Conservation (phyloP, 176 grass and related monocot species). For the Raddia guianensis region DNA sequence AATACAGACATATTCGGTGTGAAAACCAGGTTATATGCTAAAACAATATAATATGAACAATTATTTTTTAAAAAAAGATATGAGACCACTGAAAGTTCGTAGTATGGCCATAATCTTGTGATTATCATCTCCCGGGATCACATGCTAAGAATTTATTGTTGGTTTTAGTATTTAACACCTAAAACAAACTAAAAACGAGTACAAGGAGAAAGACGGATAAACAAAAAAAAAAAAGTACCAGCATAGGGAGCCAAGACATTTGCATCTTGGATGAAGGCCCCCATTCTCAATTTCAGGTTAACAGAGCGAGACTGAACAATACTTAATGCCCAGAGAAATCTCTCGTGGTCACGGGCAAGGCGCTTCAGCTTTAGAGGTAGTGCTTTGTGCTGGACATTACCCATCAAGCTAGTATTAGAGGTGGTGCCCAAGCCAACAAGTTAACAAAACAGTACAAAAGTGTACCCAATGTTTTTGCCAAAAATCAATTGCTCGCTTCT, state of each 20-base stretch:
- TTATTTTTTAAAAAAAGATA: neutral
- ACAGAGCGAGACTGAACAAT: slow-evolving; percentile 76
- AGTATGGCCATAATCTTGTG: neutral
- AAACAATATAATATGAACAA: neutral
- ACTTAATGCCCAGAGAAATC: slow-evolving; percentile 96
- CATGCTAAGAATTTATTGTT: slow-evolving; percentile 10
- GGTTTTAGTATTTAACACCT: neutral
- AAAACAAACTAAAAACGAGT: slow-evolving; percentile 1
- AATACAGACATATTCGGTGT: slow-evolving; percentile 16
- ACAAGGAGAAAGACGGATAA: slow-evolving; percentile 17
- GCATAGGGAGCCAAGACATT: slow-evolving; percentile 91
- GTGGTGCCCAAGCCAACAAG: slow-evolving; percentile 32
- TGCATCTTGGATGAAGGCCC: slow-evolving; percentile 86
- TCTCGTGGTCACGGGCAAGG: slow-evolving; percentile 79
- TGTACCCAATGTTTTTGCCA: slow-evolving; percentile 97
- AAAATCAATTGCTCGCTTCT: slow-evolving; percentile 81
- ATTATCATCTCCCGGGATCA: neutral
- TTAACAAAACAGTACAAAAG: slow-evolving; percentile 40
- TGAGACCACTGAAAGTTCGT: neutral
- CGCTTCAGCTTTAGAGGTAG: slow-evolving; percentile 88
- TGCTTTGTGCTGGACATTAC: slow-evolving; percentile 65
- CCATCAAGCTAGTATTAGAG: slow-evolving; percentile 40
- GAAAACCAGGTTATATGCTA: neutral
- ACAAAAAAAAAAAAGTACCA: slow-evolving; percentile 52
- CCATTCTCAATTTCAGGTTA: slow-evolving; percentile 76